Evolutionary conservation across 192 early-diverging fungal species (phyloP), one percentile per base, ranked within the genome.

Genomic region (Entomortierella parvispora): DNA sequence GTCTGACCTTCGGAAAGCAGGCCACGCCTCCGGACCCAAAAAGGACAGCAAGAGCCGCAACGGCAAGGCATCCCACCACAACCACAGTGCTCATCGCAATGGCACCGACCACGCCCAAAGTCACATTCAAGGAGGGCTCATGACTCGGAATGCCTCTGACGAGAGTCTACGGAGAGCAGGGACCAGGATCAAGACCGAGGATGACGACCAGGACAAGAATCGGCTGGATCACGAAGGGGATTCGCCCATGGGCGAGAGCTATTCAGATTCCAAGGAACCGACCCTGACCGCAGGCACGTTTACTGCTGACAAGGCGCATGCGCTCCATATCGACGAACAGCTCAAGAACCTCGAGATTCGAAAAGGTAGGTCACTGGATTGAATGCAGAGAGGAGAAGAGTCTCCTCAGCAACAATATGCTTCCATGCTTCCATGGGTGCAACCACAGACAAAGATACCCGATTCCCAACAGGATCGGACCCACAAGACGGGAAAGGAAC

Each of bases 341-440:
- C 74, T 77, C 46, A 77, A 77, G 66, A 77, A 77, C n/a, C 22
- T 77, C 26, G 74, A 77, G 49, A 77, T 48, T n/a, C 74, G 74
- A 2, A 77, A 77, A 77, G 74, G 74, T 77, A 68, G 12, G 28
- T 32, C 12, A 42, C n/a, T n/a, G n/a, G n/a, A 37, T 28, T 10
- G 6, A 14, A 40, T n/a, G 32, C n/a, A n/a, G n/a, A n/a, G n/a
- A n/a, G n/a, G n/a, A n/a, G n/a, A n/a, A n/a, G n/a, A n/a, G n/a
- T n/a, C n/a, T n/a, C n/a, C n/a, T n/a, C n/a, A n/a, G n/a, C n/a
- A n/a, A n/a, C n/a, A n/a, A n/a, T n/a, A n/a, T n/a, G n/a, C n/a
- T n/a, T n/a, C n/a, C n/a, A n/a, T n/a, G n/a, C n/a, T n/a, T n/a
- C n/a, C n/a, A n/a, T n/a, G n/a, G n/a, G n/a, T n/a, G n/a, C n/a